Base-by-base conservation (phyloP, 768 basidiomycete species). In the Heimioporus sp. region DNA sequence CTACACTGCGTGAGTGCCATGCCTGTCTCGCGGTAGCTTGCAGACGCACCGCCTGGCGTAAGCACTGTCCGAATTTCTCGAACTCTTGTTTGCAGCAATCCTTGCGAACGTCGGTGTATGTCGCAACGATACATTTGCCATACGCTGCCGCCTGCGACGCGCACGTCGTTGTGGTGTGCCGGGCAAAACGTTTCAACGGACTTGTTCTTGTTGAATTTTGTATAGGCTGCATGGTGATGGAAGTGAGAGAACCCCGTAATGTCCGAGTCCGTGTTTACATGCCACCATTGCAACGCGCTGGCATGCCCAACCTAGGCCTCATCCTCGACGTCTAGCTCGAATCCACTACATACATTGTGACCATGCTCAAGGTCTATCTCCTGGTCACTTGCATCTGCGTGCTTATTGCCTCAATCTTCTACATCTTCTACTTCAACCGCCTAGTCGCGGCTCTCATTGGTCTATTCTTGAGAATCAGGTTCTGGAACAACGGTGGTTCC, bases 361-460 rank as follows among this genome's bases (percentile, higher is more conserved):
- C 49, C 54, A 86, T 88, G 82, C 71, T 90, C 46, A 75, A 78
- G 70, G 66, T 67, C 39, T 73, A 81, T 46, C 78, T 92, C 21
- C 74, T 91, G 55, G 74, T 85, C 53, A 75, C 82, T 46, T 87
- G 83, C 67, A 67, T 86, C 46, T 79, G 77, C 62, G 80, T 78
- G 24, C 68, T 77, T 55, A 44, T 80, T 34, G 78, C 76, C 15
- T 72, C 85, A 8, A 70, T 90, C 50, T 73, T 91, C 54, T 90
- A 91, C 71, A 78, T 91, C 56, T 95, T 97, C 79, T 97, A 89
- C 73, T 92, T 89, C 83, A 95, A 93, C 71, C 82, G 93, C 37
- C 73, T 96, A 46, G 67, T 96, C 52, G 92, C 84, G 1, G 80
- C 78, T 49, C 53, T 89, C 49, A 71, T 93, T 53, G 80, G 85